phyloP scores from a whole-genome alignment of 2,329 filamentous ascomycete genomes.

The Xylariales sp. region DNA sequence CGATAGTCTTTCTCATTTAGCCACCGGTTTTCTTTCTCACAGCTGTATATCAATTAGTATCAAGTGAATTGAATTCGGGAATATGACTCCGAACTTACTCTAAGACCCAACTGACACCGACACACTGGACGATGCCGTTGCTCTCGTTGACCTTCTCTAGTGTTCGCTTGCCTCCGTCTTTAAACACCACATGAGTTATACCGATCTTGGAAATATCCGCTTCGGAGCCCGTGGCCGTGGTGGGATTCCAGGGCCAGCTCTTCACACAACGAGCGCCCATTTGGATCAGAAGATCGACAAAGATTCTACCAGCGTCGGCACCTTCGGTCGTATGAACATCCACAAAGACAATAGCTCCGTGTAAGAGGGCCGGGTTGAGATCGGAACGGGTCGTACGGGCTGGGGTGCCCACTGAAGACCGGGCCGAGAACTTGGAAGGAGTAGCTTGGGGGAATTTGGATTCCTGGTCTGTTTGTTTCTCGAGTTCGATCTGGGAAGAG shows the following conservation, averaged over 20 bases:
- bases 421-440: conserved; percentile 62
- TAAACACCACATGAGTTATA: conserved; percentile 91
- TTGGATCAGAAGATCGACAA: conserved; percentile 79
- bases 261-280: conserved; percentile 86
- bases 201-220: conserved; percentile 66
- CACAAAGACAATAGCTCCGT: conserved; percentile 81
- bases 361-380: conserved; percentile 65
- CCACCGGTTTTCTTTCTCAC: conserved; percentile 81
- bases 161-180: conserved; percentile 84
- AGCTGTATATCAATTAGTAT: conserved; percentile 61
- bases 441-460: conserved; percentile 52
- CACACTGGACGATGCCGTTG: conserved; percentile 81
- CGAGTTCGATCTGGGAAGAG: conserved; percentile 46
- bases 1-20: conserved; percentile 77
- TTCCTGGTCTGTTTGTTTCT: conserved; percentile 39
- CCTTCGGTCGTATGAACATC: conserved; percentile 88
- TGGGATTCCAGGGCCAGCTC: conserved; percentile 78
- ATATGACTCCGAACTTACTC: conserved; percentile 69
- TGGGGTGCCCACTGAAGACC: conserved; percentile 67
- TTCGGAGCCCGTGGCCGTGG: conserved; percentile 51
- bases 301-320: conserved; percentile 82
- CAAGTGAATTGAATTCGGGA: conserved; percentile 4
- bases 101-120: conserved; percentile 88
- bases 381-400: conserved; percentile 67
- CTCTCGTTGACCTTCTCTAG: conserved; percentile 82